A percentile compares a stretch with the other conserved stretches of the same genome.
These are phyloP conservation scores for Pinus tabuliformis DNA, from an alignment of 75 land plant species.

Conservation along the genomic window DNA sequence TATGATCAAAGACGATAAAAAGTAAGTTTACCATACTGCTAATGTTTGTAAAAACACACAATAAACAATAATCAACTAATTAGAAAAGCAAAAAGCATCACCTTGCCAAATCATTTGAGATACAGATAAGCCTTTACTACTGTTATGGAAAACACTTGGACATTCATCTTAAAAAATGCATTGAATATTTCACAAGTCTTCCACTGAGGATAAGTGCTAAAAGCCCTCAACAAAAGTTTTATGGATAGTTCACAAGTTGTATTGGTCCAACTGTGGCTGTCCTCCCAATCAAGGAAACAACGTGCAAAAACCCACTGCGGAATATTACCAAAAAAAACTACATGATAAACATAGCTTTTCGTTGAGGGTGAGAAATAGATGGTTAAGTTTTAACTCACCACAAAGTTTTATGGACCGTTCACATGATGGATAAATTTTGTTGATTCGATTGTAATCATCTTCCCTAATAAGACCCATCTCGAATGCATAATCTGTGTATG, in stretches of 20 bases:
- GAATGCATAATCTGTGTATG: conserved; percentile 95
- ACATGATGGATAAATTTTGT: conserved; percentile 71
- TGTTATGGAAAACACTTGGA: neutral
- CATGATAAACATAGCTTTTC: neutral
- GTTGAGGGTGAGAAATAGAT: neutral
- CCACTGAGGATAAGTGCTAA: neutral
- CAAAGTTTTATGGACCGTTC: conserved; percentile 74
- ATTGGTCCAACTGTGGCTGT: conserved; percentile 43
- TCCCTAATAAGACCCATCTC: conserved; percentile 71
- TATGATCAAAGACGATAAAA: no score
- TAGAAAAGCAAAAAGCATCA: neutral
- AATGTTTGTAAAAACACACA: no score
- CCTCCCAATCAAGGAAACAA: neutral
- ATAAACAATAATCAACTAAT: neutral
- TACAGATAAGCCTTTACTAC: no score
- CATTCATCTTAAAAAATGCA: neutral
- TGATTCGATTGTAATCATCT: conserved; percentile 56
- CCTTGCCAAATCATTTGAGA: neutral
- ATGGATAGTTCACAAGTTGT: conserved; percentile 73
- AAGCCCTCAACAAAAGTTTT: conserved; percentile 69
- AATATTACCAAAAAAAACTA: conserved; percentile 10
- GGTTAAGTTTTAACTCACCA: conserved; percentile 37
- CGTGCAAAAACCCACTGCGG: neutral
- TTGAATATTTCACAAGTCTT: neutral
- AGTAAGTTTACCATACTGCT: no score